A percentile compares a stretch with the other conserved stretches of the same genome.
phyloP scores from a whole-genome alignment of 352 stramenopile genomes.

The Phytophthora podocarpi region DNA sequence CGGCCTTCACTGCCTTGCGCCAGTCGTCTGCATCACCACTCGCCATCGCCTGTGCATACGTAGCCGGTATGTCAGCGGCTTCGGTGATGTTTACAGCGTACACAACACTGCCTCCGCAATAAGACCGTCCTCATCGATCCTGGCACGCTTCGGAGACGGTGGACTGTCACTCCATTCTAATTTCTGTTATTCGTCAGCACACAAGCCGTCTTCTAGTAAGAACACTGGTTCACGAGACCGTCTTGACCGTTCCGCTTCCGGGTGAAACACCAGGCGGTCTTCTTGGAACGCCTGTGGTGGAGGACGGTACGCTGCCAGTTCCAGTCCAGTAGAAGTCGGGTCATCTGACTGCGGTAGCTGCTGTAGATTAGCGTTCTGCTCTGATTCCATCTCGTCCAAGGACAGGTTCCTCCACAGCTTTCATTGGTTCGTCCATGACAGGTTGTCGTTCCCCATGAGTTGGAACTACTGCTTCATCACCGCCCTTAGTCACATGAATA shows the following conservation, averaged over 20 bases:
- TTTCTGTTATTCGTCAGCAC: not conserved
- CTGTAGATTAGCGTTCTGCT: not conserved
- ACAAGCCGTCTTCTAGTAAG: not conserved
- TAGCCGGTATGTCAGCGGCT: not conserved
- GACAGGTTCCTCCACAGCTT: conserved; percentile 7
- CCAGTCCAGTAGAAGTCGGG: not conserved
- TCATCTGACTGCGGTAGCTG: no score
- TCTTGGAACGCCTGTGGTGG: not conserved
- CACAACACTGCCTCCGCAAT: conserved; percentile 11
- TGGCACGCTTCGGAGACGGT: not conserved
- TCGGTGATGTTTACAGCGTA: conserved; percentile 10
- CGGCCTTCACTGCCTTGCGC: not conserved
- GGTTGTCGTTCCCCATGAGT: not conserved
- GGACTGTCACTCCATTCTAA: conserved; percentile 3
- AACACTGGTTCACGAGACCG: not conserved
- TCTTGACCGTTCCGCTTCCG: not conserved
- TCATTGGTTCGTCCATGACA: conserved; percentile 6
- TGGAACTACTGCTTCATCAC: not conserved
- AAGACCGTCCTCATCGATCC: conserved; percentile 15
- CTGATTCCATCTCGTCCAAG: conserved; percentile 5
- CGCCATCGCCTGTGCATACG: not conserved
- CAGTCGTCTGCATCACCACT: not conserved
- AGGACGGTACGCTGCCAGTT: conserved; percentile 1
- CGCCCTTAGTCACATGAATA: no score
- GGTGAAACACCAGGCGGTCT: not conserved